These are phyloP conservation scores for Hibiscus syriacus DNA, from an alignment of 345 rosid genomes.

Conservation along the genomic window DNA sequence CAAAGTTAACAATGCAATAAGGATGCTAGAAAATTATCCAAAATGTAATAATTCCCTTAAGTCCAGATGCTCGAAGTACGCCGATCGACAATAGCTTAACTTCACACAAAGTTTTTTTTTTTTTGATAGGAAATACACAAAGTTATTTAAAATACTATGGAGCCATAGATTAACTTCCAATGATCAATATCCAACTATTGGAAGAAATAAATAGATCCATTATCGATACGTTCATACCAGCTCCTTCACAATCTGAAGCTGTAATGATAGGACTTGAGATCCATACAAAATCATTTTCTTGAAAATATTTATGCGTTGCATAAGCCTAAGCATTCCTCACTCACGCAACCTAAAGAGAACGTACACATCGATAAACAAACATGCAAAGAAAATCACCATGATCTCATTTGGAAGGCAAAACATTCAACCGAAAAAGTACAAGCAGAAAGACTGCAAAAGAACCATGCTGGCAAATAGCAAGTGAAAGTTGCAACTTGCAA, in stretches of 20 bases:
- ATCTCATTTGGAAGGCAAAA: not conserved
- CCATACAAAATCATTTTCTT: conserved; percentile 93
- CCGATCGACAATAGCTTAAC: not conserved
- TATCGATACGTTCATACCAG: conserved; percentile 42
- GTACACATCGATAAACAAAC: not conserved
- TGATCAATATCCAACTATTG: not conserved
- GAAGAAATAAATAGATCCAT: not conserved
- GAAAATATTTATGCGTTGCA: conserved; percentile 93
- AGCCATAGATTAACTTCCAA: not conserved
- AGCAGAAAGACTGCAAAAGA: no score
- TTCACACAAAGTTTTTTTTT: no score
- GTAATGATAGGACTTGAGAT: conserved; percentile 95
- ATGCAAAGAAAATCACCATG: not conserved
- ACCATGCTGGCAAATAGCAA: not conserved
- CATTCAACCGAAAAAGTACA: no score
- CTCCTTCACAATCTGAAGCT: conserved; percentile 97
- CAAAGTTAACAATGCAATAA: not conserved
- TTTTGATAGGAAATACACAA: no score
- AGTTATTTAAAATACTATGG: not conserved
- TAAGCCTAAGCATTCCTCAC: conserved; percentile 89
- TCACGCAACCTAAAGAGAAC: conserved; percentile 62
- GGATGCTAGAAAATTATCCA: not conserved
- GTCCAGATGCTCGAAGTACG: not conserved
- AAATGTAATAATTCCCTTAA: not conserved
- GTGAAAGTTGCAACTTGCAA: not conserved